phyloP scores from a whole-genome alignment of 768 basidiomycete genomes.

The Termitomyces sp. region DNA sequence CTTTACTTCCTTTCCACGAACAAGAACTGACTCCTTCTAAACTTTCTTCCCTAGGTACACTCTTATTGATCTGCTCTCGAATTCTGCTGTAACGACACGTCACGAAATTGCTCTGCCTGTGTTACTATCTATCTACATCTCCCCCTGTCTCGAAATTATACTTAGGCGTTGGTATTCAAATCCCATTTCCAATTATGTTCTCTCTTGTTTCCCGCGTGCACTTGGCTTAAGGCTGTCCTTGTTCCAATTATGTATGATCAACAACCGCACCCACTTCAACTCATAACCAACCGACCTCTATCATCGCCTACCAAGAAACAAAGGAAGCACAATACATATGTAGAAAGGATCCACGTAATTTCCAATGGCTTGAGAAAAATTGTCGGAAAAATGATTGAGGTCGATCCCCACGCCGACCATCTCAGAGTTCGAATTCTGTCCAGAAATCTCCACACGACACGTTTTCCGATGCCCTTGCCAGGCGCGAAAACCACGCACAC shows the following conservation, averaged over 20 bases:
- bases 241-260: neutral
- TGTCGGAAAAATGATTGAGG: neutral
- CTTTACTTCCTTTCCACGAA: conserved; percentile 25
- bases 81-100: conserved; percentile 10
- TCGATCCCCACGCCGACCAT: neutral
- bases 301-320: neutral
- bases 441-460: neutral
- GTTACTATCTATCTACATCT: conserved; percentile 4
- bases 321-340: neutral
- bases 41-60: neutral
- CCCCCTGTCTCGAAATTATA: neutral
- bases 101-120: conserved; percentile 10
- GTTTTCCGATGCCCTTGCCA: neutral
- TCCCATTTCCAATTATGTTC: neutral
- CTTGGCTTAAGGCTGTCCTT: neutral
- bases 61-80: conserved; percentile 1
- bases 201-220: neutral
- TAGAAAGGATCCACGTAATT: neutral
- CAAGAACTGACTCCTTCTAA: conserved; percentile 8
- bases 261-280: neutral
- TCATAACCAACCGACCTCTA: neutral
- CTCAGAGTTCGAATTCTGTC: neutral
- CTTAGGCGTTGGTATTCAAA: neutral
- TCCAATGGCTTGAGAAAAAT: neutral
- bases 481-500: neutral